Base-by-base conservation (phyloP, 192 early-diverging fungal species). In the Coemansia sp. region DNA sequence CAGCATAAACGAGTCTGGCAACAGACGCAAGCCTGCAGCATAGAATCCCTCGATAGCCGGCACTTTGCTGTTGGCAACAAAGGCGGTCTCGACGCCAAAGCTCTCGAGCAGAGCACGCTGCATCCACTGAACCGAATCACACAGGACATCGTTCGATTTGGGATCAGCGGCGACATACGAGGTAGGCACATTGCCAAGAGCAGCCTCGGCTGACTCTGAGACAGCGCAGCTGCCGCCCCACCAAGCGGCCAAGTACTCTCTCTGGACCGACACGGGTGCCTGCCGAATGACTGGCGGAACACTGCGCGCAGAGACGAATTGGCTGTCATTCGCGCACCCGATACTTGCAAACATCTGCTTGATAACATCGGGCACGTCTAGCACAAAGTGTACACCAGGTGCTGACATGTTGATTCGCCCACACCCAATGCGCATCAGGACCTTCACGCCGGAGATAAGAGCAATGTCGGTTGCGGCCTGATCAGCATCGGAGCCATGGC, bases 221-320 rank as follows among this genome's bases (percentile, higher is more conserved):
- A 20, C 20, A 3, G 36, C 40, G 15, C 53, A 13, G 33, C 40
- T 46, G 40, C 73, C 36, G 55, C 84, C 84, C 76, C 76, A 81
- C 84, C 84, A 85, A 1, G 84, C 79, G 1, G 84, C 84, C 16
- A 85, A 58, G 33, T 74, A 85, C 66, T 85, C 84, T 62, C 84
- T 79, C 71, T 74, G 76, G 43, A 85, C 84, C 3, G 80, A 77
- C 13, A 15, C 39, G 2, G 80, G 80, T 1, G 80, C 80, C 24
- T 50, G 24, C 4, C 33, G 27, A 36, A 83, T 62, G 9, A 11
- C 40, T 6, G 15, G 34, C 3, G 64, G 66, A 1, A 55, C 61
- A 18, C 15, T 47, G 13, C 60, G 68, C 13, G n/a, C 44, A 31
- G 33, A 18, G 11, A 40, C 53, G 9, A 7, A 6, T 11, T 15